Base-by-base conservation (phyloP, 1,284 basidiomycete species). In the Irpex lacteus region DNA sequence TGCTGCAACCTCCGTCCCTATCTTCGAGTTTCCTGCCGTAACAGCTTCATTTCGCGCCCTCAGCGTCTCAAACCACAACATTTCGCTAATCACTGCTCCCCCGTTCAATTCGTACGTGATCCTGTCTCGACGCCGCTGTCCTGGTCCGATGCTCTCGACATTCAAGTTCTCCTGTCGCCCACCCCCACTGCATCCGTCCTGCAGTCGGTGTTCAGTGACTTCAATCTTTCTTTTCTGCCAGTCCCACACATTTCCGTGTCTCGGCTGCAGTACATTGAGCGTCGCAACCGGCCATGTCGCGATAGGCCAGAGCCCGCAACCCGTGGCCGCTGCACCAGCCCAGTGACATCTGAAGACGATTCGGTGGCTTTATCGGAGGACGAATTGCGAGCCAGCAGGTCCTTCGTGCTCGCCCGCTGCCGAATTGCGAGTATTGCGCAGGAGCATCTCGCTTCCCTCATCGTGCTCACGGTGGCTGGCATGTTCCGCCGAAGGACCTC, bases 11-110 rank as follows among this genome's bases (percentile, higher is more conserved):
- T 19, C 50, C 50, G 50, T 36, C 54, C 34, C 26, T 56, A 13
- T 56, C 54, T 56, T 56, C 34, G 21, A 56, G 2, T 19, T 13
- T 11, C 26, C 18, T 56, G 54, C 54, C 54, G 32, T 56, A 56
- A 56, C 13, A 15, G 9, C 11, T n/a, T 53, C 9, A 18, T 53
- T 53, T n/a, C 44, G 9, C n/a, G 9, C 9, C 21, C 11, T 9
- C 19, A 36, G 13, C 54, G 34, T 44, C 54, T 56, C 54, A 5
- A 19, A 34, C 54, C 13, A 9, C 54, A 26, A 21, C 54, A 56
- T 21, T 56, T 56, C 54, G 54, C 54, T 36, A 56, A 56, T 56
- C 54, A 56, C 19, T 52, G 50, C 19, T 52, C 50, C 19, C 18
- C 54, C 32, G 54, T 26, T 26, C 34, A 36, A 19, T 36, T 56